Conservation (phyloP, 1,284 basidiomycete genomes). For the Xanthoconium separans region DNA sequence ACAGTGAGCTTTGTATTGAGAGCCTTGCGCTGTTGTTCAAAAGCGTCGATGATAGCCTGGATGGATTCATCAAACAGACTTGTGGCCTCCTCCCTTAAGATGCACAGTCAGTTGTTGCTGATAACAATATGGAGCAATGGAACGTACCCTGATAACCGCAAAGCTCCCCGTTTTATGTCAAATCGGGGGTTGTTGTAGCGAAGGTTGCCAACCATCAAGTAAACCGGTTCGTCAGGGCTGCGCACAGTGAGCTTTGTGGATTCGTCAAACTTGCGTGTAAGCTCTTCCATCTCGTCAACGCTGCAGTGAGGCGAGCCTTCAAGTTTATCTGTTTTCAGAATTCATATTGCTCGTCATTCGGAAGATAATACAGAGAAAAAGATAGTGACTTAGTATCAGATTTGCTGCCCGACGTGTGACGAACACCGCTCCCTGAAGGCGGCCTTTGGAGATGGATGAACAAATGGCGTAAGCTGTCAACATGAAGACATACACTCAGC, state of each 20-base stretch:
- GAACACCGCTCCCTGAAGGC: neutral
- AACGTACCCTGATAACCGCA: neutral
- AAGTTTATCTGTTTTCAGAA: neutral
- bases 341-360: neutral
- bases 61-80: neutral
- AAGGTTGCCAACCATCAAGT: neutral
- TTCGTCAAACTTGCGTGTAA: neutral
- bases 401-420: neutral
- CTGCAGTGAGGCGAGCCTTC: neutral
- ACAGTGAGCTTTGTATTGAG: neutral
- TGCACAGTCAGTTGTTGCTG: neutral
- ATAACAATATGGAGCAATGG: neutral
- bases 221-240: neutral
- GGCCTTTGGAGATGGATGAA: neutral
- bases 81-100: neutral
- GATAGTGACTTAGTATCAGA: neutral
- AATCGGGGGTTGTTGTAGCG: neutral
- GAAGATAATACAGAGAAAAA: neutral
- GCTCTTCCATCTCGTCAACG: neutral
- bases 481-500: constrained; percentile 26
- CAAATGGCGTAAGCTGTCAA: neutral
- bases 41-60: neutral
- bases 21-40: neutral
- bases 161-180: neutral
- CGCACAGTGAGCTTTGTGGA: neutral